Percentiles rank a stretch among this genome's conserved stretches.
phyloP scores from a whole-genome alignment of 2,329 filamentous ascomycete genomes.

The Talaromyces islandicus region DNA sequence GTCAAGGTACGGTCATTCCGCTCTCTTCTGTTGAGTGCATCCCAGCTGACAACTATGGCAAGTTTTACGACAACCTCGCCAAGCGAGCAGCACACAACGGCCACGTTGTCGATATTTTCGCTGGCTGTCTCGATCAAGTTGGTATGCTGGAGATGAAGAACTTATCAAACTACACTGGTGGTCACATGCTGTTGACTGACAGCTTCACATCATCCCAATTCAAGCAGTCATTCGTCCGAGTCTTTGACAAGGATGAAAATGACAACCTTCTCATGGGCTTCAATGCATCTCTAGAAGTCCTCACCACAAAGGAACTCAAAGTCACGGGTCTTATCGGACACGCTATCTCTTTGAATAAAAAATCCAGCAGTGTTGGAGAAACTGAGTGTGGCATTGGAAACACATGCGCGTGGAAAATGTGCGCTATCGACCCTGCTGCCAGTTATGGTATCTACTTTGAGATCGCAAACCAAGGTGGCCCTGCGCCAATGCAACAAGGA shows the following conservation, averaged over 20 bases:
- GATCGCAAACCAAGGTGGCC: slow-evolving; percentile 87
- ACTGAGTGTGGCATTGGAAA: slow-evolving; percentile 98
- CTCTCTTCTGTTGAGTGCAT: slow-evolving; percentile 9
- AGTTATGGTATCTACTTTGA: slow-evolving; percentile 98
- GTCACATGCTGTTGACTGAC: slow-evolving; percentile 96
- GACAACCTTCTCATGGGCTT: slow-evolving; percentile 98
- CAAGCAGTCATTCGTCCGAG: slow-evolving; percentile 93
- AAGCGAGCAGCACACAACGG: slow-evolving; percentile 95
- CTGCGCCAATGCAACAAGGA: slow-evolving; percentile 75
- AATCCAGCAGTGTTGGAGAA: slow-evolving; percentile 92
- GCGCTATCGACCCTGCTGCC: slow-evolving; percentile 86
- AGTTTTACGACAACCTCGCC: slow-evolving; percentile 88
- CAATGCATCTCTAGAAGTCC: slow-evolving; percentile 89
- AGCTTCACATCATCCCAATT: slow-evolving; percentile 99
- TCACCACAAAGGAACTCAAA: slow-evolving; percentile 97
- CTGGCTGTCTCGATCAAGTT: slow-evolving; percentile 94
- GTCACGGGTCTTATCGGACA: slow-evolving; percentile 96
- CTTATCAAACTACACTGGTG: slow-evolving; percentile 89
- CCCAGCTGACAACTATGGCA: slow-evolving; percentile 31
- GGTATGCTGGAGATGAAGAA: slow-evolving; percentile 98
- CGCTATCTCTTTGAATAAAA: slow-evolving; percentile 95
- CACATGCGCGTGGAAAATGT: slow-evolving; percentile 99
- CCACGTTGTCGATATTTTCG: slow-evolving; percentile 96
- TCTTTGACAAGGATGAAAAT: slow-evolving; percentile 94
- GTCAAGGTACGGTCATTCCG: slow-evolving; percentile 60